A percentile compares a stretch with the other conserved stretches of the same genome.
These are phyloP conservation scores for Rhizodiscina lignyota DNA, from an alignment of 495 filamentous ascomycete species.

Conservation along the genomic window DNA sequence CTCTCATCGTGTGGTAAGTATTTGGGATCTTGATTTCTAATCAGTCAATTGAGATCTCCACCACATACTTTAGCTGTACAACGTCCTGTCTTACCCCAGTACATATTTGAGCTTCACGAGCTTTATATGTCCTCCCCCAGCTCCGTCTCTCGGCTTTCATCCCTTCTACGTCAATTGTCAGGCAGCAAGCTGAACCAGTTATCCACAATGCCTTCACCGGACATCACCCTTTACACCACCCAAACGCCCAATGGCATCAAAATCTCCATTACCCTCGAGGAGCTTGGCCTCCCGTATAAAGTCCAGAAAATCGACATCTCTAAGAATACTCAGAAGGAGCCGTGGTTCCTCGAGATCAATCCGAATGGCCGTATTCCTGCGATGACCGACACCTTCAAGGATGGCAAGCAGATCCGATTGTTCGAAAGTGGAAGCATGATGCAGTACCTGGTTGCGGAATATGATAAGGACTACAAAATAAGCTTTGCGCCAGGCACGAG, in stretches of 20 bases:
- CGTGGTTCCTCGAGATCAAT: constrained; percentile 83
- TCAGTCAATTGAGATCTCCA: too few species aligned
- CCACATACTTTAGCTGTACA: too few species aligned
- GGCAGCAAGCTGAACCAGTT: too few species aligned
- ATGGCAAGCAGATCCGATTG: constrained; percentile 56
- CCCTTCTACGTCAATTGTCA: too few species aligned
- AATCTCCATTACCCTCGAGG: constrained; percentile 78
- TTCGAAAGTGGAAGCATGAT: constrained; percentile 81
- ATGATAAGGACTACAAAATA: constrained; percentile 73
- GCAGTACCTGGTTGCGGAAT: constrained; percentile 67
- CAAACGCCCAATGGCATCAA: constrained; percentile 65
- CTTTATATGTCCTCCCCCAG: too few species aligned
- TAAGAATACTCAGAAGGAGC: constrained; percentile 65
- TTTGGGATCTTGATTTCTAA: too few species aligned
- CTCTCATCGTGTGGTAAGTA: too few species aligned
- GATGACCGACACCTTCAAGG: constrained; percentile 50
- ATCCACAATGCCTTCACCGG: constrained; percentile 11
- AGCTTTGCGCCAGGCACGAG: constrained; percentile 57
- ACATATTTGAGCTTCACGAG: too few species aligned
- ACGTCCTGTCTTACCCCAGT: too few species aligned
- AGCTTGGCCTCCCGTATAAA: constrained; percentile 46
- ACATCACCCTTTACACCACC: constrained; percentile 26
- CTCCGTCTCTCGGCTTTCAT: too few species aligned
- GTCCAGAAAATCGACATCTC: constrained; percentile 50
- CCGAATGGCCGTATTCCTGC: constrained; percentile 95